phyloP scores from a whole-genome alignment of 495 filamentous ascomycete species.

The Aspergillus nanangensis region DNA sequence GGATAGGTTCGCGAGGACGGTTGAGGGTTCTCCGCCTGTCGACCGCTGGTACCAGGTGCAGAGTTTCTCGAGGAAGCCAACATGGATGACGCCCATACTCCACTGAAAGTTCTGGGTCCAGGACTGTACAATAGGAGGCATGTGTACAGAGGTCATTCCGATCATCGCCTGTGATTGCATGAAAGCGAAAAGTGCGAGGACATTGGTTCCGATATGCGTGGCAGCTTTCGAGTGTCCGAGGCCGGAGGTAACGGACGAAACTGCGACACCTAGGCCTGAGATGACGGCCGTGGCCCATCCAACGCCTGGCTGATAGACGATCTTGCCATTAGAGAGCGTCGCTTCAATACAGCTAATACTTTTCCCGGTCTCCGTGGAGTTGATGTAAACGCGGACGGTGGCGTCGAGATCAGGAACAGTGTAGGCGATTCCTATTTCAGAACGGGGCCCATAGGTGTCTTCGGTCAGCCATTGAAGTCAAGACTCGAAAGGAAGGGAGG shows the following conservation, averaged over 20 bases:
- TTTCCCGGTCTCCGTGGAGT: conserved; percentile 49
- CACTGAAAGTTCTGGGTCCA: conserved; percentile 99
- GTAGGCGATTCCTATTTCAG: conserved; percentile 78
- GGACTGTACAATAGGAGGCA: conserved; percentile 82
- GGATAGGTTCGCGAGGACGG: conserved; percentile 64
- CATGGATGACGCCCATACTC: conserved; percentile 92
- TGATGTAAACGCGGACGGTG: conserved; percentile 77
- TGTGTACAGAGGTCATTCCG: conserved; percentile 72
- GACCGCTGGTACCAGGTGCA: conserved; percentile 94
- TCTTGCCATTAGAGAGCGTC: conserved; percentile 83
- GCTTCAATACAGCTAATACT: conserved; percentile 85
- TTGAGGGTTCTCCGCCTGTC: conserved; percentile 82
- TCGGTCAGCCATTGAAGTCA: background rate
- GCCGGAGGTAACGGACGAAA: conserved; percentile 72
- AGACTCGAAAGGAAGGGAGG: background rate
- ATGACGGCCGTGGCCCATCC: conserved; percentile 89
- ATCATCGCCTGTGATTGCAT: conserved; percentile 95
- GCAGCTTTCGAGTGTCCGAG: conserved; percentile 91
- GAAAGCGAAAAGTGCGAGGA: conserved; percentile 85
- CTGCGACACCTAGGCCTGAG: conserved; percentile 72
- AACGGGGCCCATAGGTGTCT: conserved; percentile 5
- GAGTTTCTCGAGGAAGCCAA: conserved; percentile 79
- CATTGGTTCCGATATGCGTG: conserved; percentile 87
- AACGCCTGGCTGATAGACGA: conserved; percentile 80
- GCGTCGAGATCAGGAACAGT: conserved; percentile 91